phyloP scores from a whole-genome alignment of 2,329 filamentous ascomycete species.

The Verruconis gallopava region DNA sequence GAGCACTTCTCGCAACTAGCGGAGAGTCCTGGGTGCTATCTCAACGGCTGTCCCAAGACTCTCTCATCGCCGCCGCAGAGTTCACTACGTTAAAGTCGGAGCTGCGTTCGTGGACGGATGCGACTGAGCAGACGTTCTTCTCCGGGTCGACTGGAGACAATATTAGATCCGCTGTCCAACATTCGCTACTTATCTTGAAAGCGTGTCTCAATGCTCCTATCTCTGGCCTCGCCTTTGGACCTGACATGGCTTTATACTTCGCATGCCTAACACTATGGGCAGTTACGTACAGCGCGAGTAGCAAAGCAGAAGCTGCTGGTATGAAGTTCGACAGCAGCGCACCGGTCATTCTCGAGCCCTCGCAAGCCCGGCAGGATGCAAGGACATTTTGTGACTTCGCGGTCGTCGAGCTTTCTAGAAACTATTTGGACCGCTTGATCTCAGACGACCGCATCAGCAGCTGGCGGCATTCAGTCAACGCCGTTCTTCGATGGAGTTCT shows the following conservation, averaged over 20 bases:
- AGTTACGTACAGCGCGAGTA: conserved; percentile 18
- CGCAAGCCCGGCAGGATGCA: conserved; percentile 4
- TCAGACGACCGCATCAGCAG: background rate
- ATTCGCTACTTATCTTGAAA: conserved; percentile 1
- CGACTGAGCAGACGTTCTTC: background rate
- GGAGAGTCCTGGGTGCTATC: conserved; percentile 33
- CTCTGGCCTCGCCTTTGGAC: conserved; percentile 13
- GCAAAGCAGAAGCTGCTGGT: conserved; percentile 1
- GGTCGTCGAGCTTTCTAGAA: background rate
- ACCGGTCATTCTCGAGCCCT: too few relatives aligned
- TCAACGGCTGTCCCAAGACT: conserved; percentile 28
- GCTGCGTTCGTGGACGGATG: conserved; percentile 24
- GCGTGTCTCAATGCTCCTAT: conserved; percentile 1
- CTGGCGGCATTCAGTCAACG: conserved; percentile 6
- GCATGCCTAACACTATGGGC: conserved; percentile 25
- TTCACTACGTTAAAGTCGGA: conserved; percentile 21
- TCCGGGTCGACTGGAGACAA: background rate
- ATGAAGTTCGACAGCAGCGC: conserved; percentile 1
- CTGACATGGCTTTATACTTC: conserved; percentile 23
- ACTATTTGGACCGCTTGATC: background rate
- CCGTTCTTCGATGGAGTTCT: conserved; percentile 6
- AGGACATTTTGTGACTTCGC: conserved; percentile 4
- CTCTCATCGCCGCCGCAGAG: conserved; percentile 20
- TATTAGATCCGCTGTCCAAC: background rate
- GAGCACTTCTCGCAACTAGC: conserved; percentile 29